Conservation (phyloP, 108 stramenopile species). For the Nitzschia inconspicua region DNA sequence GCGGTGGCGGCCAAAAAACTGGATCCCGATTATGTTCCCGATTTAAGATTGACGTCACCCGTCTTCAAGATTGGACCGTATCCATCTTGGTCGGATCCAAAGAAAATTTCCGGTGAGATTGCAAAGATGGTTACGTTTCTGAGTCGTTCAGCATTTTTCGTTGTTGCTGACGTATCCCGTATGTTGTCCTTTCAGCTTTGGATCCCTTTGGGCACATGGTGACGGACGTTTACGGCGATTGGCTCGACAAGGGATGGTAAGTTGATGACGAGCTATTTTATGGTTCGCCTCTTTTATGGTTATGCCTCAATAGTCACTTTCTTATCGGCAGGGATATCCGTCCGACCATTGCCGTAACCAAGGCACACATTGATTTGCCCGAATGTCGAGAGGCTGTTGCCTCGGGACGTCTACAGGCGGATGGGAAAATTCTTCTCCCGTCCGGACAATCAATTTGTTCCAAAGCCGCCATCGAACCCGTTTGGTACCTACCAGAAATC, state of each 20-base stretch:
- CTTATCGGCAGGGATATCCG: constrained; percentile 75
- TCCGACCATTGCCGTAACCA: constrained; percentile 99
- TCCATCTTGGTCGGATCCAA: constrained; percentile 91
- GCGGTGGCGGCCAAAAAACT: constrained; percentile 95
- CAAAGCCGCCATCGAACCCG: constrained; percentile 99
- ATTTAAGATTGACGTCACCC: constrained; percentile 87
- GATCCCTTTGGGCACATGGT: constrained; percentile 96
- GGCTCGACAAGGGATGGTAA: constrained; percentile 91
- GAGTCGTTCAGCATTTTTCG: neutral
- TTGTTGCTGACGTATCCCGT: neutral
- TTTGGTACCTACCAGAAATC: constrained; percentile 99
- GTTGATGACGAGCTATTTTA: neutral
- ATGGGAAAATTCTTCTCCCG: constrained; percentile 87
- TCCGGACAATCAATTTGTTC: constrained; percentile 91
- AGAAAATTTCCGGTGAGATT: constrained; percentile 72
- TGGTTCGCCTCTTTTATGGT: neutral
- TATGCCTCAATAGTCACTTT: neutral
- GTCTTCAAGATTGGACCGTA: constrained; percentile 96
- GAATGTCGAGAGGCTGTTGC: constrained; percentile 92
- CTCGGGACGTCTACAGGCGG: constrained; percentile 84
- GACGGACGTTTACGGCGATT: constrained; percentile 76
- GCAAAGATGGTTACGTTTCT: neutral
- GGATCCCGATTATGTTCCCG: constrained; percentile 92
- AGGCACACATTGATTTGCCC: constrained; percentile 97
- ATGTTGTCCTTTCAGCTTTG: constrained; percentile 39